Conservation (phyloP, 2,329 filamentous ascomycete species). For the Claviceps maximensis region DNA sequence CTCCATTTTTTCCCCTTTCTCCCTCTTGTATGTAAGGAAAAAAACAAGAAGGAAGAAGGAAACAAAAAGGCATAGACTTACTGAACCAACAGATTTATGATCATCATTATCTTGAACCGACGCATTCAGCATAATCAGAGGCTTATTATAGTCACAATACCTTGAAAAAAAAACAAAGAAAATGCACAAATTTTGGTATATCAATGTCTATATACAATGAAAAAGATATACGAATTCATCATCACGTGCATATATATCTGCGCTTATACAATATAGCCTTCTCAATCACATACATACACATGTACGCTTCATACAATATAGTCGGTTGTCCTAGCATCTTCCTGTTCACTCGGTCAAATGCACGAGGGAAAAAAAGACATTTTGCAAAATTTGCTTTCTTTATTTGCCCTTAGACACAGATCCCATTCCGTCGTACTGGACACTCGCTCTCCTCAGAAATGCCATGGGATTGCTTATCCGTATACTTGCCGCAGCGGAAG, state of each 20-base stretch:
- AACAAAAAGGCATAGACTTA: no score
- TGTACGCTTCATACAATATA: background rate
- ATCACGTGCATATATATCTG: no score
- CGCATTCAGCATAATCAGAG: no score
- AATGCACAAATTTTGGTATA: no score
- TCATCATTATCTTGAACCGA: no score
- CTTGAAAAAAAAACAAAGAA: no score
- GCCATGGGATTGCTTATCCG: conserved; percentile 32
- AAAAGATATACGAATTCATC: no score
- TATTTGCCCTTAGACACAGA: conserved; percentile 10
- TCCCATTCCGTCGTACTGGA: conserved; percentile 27
- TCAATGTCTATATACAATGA: no score
- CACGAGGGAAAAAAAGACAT: background rate
- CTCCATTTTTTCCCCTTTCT: background rate
- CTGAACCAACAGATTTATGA: no score
- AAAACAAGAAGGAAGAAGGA: background rate
- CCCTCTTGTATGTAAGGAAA: no score
- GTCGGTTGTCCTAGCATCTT: background rate
- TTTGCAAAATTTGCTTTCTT: background rate
- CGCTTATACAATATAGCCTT: no score
- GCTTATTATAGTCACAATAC: no score
- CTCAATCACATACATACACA: background rate
- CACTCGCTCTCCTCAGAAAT: conserved; percentile 34
- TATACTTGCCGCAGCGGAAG: conserved; percentile 16
- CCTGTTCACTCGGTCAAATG: background rate